Base-by-base conservation (phyloP, 2,329 filamentous ascomycete genomes). In the Zymoseptoria passerinii region DNA sequence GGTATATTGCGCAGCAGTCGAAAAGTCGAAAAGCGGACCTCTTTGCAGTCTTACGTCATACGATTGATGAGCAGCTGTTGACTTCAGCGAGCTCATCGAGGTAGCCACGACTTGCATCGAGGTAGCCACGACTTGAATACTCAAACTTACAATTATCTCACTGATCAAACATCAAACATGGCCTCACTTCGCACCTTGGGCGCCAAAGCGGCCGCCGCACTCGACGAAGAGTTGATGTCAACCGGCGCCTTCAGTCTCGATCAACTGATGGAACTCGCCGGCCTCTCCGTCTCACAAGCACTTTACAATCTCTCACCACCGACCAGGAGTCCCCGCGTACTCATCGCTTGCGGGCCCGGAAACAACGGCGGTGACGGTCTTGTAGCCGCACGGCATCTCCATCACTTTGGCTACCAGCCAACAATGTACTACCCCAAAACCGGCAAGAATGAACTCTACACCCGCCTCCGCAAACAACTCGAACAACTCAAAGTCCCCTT, bases 241-340 rank as follows among this genome's bases (percentile, higher is more conserved):
- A 84, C 86, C 0, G 83, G 84, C 48, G 91, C 89, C 8, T 99
- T 96, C 76, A 95, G 90, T 9, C 83, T 99, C 57, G 94, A 97
- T 71, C 94, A 99, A 75, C 79, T 99, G 53, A 97, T 99, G 94
- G 94, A 97, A 72, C 78, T 99, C 7, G 94, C 94, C 50, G 94
- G 94, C 0, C 81, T 99, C 0, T 92, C 91, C 0, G 91, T 97
- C 27, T 92, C 92, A 10, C 91, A 97, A 79, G 91, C 88, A 54
- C 90, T 97, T 6, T 95, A 89, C 74, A 85, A 84, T 58, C 81
- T 96, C 2, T 92, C 96, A 63, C 92, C 92, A 0, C 82, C 84
- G 0, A 82, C 72, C 59, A 82, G 82, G 63, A 90, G 92, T 7
- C 83, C 81, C 53, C 82, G 87, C 28, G 77, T 99, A 48, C 81